Conservation (phyloP, 306 rosid species). For the Dryas alaskensis region DNA sequence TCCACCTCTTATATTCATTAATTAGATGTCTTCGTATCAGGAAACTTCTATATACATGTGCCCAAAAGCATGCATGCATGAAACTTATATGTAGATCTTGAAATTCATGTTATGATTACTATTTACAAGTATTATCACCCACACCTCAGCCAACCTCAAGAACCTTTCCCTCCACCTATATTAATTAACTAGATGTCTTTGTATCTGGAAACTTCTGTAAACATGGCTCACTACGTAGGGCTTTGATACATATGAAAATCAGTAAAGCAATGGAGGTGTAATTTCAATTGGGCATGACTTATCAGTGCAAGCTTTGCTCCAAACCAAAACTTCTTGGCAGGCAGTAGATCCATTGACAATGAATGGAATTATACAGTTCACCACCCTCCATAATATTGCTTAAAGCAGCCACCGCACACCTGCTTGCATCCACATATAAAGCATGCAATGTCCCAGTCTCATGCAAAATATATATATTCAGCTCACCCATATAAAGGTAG, state of each 20-base stretch:
- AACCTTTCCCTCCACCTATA: neutral
- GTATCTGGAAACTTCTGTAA: neutral
- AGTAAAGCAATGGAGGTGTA: neutral
- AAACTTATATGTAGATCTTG: neutral
- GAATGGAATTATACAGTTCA: neutral
- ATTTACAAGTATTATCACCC: neutral
- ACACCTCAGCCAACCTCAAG: neutral
- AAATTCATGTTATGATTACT: neutral
- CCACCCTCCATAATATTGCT: neutral
- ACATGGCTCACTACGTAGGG: neutral
- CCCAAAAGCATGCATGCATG: neutral
- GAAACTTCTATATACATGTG: neutral
- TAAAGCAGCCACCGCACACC: neutral
- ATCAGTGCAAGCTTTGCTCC: constrained; percentile 7
- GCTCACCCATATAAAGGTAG: neutral
- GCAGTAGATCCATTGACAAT: constrained; percentile 7
- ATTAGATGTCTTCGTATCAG: neutral
- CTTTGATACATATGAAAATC: neutral
- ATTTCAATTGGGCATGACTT: neutral
- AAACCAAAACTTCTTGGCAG: neutral
- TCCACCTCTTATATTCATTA: neutral
- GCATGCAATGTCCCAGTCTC: neutral
- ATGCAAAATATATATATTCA: neutral
- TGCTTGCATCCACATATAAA: neutral
- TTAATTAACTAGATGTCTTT: neutral